These are phyloP conservation scores for Amphichorda felina DNA, from an alignment of 2,329 filamentous ascomycete genomes.

Conservation along the genomic window DNA sequence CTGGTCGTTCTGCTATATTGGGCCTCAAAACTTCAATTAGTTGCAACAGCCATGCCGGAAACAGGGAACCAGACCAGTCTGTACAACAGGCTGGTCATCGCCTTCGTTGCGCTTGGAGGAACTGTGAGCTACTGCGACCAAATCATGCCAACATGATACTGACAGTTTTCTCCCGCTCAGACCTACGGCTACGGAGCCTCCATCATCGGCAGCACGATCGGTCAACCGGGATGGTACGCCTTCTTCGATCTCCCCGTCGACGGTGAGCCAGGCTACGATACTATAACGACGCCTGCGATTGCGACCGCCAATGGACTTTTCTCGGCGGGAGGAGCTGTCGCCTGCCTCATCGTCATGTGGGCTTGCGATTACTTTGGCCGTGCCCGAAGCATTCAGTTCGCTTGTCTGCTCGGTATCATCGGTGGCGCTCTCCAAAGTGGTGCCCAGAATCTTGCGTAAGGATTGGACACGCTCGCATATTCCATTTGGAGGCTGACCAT, in stretches of 20 bases:
- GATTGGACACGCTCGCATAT: not conserved
- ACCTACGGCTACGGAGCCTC: conserved; percentile 39
- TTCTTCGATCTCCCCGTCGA: conserved; percentile 32
- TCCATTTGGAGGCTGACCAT: not conserved
- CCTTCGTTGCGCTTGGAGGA: conserved; percentile 20
- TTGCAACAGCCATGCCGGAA: not conserved
- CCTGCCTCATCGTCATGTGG: conserved; percentile 36
- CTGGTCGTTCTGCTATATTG: not conserved
- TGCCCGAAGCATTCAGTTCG: conserved; percentile 32
- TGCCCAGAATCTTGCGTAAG: conserved; percentile 27
- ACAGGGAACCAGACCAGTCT: conserved; percentile 10
- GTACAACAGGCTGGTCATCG: conserved; percentile 21
- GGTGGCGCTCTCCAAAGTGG: conserved; percentile 33
- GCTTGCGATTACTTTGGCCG: conserved; percentile 29
- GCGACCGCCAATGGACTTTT: conserved; percentile 36
- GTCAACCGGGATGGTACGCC: conserved; percentile 37
- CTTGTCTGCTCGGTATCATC: conserved; percentile 27
- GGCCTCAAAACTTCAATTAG: not conserved
- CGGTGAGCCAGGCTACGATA: conserved; percentile 29
- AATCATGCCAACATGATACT: not conserved
- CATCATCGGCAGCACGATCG: conserved; percentile 37
- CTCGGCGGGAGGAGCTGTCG: conserved; percentile 33
- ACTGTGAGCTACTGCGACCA: conserved; percentile 10
- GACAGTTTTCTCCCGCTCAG: conserved; percentile 10
- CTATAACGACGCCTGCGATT: conserved; percentile 31